A percentile compares a stretch with the other conserved stretches of the same genome.
These are phyloP conservation scores for Akanthomyces lecanii DNA, from an alignment of 2,329 filamentous ascomycete species.

Conservation along the genomic window DNA sequence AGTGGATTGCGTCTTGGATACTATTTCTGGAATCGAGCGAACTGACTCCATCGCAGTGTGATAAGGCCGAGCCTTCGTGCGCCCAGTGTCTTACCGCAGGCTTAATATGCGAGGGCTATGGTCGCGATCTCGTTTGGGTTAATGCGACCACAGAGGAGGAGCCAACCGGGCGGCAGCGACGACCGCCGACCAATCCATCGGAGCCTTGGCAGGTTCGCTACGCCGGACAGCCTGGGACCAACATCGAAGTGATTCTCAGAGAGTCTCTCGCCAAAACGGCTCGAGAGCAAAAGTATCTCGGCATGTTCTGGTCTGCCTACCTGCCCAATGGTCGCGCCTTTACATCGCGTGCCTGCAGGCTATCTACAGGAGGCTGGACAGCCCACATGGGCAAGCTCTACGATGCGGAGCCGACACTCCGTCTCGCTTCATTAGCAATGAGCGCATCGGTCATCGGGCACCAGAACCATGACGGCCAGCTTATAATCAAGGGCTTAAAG, in stretches of 20 bases:
- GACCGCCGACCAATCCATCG: neutral
- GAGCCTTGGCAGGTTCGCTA: constrained; percentile 11
- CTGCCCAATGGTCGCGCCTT: constrained; percentile 12
- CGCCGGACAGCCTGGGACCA: neutral
- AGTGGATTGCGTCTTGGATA: neutral
- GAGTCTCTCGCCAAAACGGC: constrained; percentile 7
- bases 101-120: constrained; percentile 6
- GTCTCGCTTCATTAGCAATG: constrained; percentile 4
- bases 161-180: neutral
- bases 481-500: neutral
- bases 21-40: neutral
- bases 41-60: constrained; percentile 6
- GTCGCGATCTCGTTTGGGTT: constrained; percentile 12
- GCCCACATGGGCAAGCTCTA: constrained; percentile 4
- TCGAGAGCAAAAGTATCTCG: constrained; percentile 14
- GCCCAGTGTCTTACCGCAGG: constrained; percentile 3
- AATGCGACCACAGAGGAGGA: constrained; percentile 7
- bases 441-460: constrained; percentile 5
- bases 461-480: constrained; percentile 4
- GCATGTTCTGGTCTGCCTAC: constrained; percentile 15
- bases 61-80: constrained; percentile 3
- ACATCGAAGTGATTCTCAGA: neutral
- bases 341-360: neutral
- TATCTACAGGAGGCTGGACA: constrained; percentile 13
- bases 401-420: constrained; percentile 11